Evolutionary conservation across 768 basidiomycete genomes (phyloP), one percentile per base, ranked within the genome.

Genomic region (Trametes cingulata): DNA sequence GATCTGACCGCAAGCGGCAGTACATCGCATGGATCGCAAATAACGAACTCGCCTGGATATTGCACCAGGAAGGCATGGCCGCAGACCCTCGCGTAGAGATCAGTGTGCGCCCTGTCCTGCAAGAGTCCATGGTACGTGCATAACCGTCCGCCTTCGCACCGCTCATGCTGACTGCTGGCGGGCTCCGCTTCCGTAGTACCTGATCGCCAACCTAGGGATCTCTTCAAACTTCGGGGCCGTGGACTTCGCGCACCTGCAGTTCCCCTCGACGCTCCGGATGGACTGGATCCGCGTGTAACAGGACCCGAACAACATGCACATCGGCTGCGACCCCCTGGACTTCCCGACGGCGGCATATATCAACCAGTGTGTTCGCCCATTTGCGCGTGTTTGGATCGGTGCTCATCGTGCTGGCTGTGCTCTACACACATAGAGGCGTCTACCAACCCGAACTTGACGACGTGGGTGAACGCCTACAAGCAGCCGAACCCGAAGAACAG

Each of bases 201-300:
- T 85, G 65, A 74, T 87, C 54, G 60, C 74, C 14, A 86, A 85
- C 69, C 65, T 86, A 69, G 86, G 86, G 63, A 81, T 88, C 66
- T 85, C 83, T 13, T 75, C 76, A 35, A 82, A 82, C 67, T 88
- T 88, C 67, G 87, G 85, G 42, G 67, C 67, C 12, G 81, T 87
- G 62, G 84, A 87, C 60, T 72, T 81, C 45, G 73, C 68, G 1
- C 73, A 85, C 58, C 71, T 88, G 17, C 72, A 69, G 15, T 86
- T 85, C 71, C 74, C 74, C 3, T 72, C 85, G 15, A 75, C 71
- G 4, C 87, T 95, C 88, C 77, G 77, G 56, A 75, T 95, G 46
- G 94, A 96, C 68, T 95, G 84, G 57, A 84, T 95, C 56, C 85
- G 94, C 1, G 90, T 97, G 3, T 90, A 88, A 65, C 88, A 88